Percentiles rank a stretch among this genome's conserved stretches.
Evolutionary conservation across 257 asterid species (phyloP).

Genomic region (Solanum okadae): DNA sequence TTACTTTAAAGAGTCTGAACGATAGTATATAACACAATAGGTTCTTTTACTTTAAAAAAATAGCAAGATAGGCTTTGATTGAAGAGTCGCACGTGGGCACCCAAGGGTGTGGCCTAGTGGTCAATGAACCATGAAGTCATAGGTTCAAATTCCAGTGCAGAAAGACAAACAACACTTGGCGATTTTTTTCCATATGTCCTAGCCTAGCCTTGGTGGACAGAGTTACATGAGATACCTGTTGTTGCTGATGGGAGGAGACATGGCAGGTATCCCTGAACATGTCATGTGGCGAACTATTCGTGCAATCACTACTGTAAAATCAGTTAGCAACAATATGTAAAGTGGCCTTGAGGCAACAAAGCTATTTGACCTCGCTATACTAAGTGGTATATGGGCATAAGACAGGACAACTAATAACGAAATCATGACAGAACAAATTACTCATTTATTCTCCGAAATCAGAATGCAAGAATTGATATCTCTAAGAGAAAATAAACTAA

Average conservation of each 20-base stretch:
- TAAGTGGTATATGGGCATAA: constrained; percentile 33
- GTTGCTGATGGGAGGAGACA: too few species aligned
- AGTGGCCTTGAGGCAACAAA: constrained; percentile 57
- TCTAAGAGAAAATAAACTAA: constrained; percentile 30
- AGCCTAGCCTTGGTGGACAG: too few species aligned
- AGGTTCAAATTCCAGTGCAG: too few species aligned
- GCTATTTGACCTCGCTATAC: constrained; percentile 43
- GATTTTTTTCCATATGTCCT: too few species aligned
- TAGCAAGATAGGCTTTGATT: background rate
- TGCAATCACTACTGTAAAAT: constrained; percentile 39
- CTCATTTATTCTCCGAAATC: constrained; percentile 49
- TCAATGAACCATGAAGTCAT: too few species aligned
- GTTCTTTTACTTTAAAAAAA: background rate
- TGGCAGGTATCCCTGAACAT: too few species aligned
- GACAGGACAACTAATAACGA: constrained; percentile 53
- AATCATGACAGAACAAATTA: constrained; percentile 41
- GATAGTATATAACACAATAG: background rate
- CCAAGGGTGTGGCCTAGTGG: background rate
- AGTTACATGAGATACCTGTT: fast-evolving
- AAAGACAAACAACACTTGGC: too few species aligned
- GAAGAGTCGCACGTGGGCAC: background rate
- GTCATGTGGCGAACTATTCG: constrained; percentile 18
- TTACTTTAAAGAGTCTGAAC: background rate
- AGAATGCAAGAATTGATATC: constrained; percentile 46
- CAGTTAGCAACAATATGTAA: constrained; percentile 45